A percentile compares a stretch with the other conserved stretches of the same genome.
These are phyloP conservation scores for Aspergillus pseudoglaucus DNA, from an alignment of 2,329 filamentous ascomycete species.

Conservation along the genomic window DNA sequence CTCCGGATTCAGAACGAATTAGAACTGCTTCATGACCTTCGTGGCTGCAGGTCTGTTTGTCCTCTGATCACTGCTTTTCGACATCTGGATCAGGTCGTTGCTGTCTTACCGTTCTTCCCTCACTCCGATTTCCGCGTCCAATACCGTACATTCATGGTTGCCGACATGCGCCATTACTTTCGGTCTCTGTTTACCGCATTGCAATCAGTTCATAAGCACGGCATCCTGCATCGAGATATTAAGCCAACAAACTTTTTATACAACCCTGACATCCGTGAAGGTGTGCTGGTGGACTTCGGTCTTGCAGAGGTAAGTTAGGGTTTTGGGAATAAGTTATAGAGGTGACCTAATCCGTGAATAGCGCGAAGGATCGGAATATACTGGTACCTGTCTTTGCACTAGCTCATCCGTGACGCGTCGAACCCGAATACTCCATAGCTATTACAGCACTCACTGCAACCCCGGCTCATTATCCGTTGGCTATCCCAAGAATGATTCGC, in stretches of 20 bases:
- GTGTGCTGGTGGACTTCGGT: conserved; percentile 98
- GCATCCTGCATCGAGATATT: conserved; percentile 89
- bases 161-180: conserved; percentile 86
- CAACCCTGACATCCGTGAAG: conserved; percentile 66
- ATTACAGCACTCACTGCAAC: conserved; percentile 50
- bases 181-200: conserved; percentile 81
- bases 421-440: conserved; percentile 47
- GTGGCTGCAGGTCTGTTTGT: conserved; percentile 77
- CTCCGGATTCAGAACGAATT: conserved; percentile 92
- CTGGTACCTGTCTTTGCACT: conserved; percentile 66
- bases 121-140: conserved; percentile 89
- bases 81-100: conserved; percentile 87
- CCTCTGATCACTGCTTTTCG: conserved; percentile 97
- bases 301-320: conserved; percentile 61
- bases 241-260: conserved; percentile 98
- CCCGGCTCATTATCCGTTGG: conserved; percentile 49
- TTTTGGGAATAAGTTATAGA: not conserved
- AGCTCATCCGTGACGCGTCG: conserved; percentile 58
- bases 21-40: conserved; percentile 81
- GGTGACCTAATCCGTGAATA: conserved; percentile 8
- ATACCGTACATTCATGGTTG: conserved; percentile 80
- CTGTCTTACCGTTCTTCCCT: conserved; percentile 89
- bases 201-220: conserved; percentile 70
- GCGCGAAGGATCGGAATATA: conserved; percentile 50
- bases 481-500: conserved; percentile 84